Conservation (phyloP, 2,329 filamentous ascomycete species). For the Sarocladium kiliense region DNA sequence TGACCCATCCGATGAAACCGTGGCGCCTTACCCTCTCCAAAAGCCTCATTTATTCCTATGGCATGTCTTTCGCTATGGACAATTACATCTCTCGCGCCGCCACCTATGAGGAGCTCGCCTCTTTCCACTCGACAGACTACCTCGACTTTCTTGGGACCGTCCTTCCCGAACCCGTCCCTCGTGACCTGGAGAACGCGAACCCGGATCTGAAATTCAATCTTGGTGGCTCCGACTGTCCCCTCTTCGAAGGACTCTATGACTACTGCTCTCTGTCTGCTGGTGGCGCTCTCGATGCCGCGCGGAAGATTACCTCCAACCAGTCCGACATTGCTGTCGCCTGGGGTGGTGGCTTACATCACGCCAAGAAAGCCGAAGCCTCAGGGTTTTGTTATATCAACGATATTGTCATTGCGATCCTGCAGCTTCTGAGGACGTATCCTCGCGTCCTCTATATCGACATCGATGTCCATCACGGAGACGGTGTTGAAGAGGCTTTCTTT, state of each 20-base stretch:
- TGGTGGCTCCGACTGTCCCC: conserved; percentile 85
- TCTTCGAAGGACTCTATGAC: conserved; percentile 93
- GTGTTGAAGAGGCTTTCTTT: conserved; percentile 87
- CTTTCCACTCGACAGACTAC: conserved; percentile 86
- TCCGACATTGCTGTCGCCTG: conserved; percentile 97
- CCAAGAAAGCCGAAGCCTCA: conserved; percentile 87
- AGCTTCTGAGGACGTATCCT: conserved; percentile 75
- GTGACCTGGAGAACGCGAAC: conserved; percentile 60
- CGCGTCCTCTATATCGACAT: conserved; percentile 94
- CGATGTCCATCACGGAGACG: conserved; percentile 87
- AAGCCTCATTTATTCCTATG: conserved; percentile 88
- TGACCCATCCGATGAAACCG: conserved; percentile 97
- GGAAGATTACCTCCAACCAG: conserved; percentile 79
- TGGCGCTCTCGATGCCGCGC: conserved; percentile 82
- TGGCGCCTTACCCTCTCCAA: conserved; percentile 96
- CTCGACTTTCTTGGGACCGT: conserved; percentile 79
- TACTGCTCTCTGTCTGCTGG: conserved; percentile 94
- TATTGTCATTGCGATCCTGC: conserved; percentile 88
- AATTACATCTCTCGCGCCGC: conserved; percentile 81
- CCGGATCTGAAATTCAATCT: conserved; percentile 75
- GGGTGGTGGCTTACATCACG: conserved; percentile 94
- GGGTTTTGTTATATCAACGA: conserved; percentile 99
- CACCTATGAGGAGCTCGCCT: conserved; percentile 78
- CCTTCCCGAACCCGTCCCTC: conserved; percentile 55
- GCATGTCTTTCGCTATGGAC: conserved; percentile 96